Evolutionary conservation across 441 rosid genomes (phyloP), one percentile per base, ranked within the genome.

Genomic region (Brassica hybrid): DNA sequence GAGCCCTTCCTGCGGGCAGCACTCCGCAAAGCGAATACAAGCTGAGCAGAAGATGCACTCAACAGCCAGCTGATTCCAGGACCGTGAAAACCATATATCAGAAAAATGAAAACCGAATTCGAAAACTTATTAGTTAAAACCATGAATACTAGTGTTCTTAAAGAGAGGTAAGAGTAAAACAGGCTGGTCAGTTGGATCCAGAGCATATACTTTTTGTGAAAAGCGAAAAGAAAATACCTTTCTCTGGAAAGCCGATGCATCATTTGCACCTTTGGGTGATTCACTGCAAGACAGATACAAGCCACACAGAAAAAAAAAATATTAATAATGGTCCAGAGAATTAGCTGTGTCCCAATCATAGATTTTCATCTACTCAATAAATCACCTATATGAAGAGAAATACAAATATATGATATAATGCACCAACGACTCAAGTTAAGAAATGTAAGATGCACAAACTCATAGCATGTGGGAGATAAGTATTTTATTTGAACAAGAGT

Each of bases 41-140:
- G 99, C 99, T 65, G 98, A 96, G 88, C 99, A 96, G 90, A 96
- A 96, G 76, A 96, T 94, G 86, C 99, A 96, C 87, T 96, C 99
- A 83, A 96, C 99, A 69, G 99, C 99, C 80, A 96, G 94, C 99
- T 96, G 96, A 85, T 64, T 52, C 58, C 71, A 80, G 79, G 1
- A 34, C 58, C 77, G 74, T 72, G 21, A 80, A 52, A 56, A 65
- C n/a, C n/a, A n/a, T n/a, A n/a, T 68, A 69, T 58, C 65, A 65
- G 79, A 69, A 71, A 71, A 65, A 76, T 76, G 63, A 77, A 63
- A 75, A 78, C 61, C 72, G 43, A 62, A 52, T 18, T 50, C 7
- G 6, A 67, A 18, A 41, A 18, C 4, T 56, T 54, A 59, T 43
- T 12, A 54, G 63, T 23, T 18, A 41, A 54, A 48, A 18, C 61